Evolutionary conservation across 2,329 filamentous ascomycete species (phyloP).

Genomic region (Tolypocladium paradoxum): DNA sequence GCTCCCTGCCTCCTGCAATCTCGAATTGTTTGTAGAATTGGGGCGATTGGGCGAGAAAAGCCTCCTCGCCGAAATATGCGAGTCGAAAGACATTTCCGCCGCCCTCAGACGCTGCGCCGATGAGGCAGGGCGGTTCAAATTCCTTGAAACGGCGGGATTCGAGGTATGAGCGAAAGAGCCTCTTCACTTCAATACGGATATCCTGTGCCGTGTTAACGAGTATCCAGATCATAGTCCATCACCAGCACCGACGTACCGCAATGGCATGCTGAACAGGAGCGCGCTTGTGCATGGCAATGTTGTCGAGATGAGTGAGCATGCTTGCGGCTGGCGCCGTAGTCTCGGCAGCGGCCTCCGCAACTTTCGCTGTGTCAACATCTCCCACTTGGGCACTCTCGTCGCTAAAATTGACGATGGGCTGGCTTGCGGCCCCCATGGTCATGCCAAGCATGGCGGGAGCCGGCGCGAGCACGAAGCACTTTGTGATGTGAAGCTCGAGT

Average conservation of each 20-base stretch:
- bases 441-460: slow-evolving; percentile 47
- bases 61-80: slow-evolving; percentile 78
- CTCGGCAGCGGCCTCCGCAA: slow-evolving; percentile 29
- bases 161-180: slow-evolving; percentile 72
- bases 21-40: slow-evolving; percentile 85
- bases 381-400: slow-evolving; percentile 37
- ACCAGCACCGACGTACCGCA: too few species aligned
- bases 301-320: slow-evolving; percentile 77
- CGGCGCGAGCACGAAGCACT: slow-evolving; percentile 66
- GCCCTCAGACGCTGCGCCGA: slow-evolving; percentile 84
- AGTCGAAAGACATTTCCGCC: slow-evolving; percentile 86
- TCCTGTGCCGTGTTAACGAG: too few species aligned
- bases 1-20: slow-evolving; percentile 67
- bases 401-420: slow-evolving; percentile 45
- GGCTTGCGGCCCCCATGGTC: slow-evolving; percentile 44
- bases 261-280: slow-evolving; percentile 87
- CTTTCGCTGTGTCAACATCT: slow-evolving; percentile 31
- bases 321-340: slow-evolving; percentile 58
- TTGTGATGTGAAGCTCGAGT: slow-evolving; percentile 79
- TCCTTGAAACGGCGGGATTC: slow-evolving; percentile 63
- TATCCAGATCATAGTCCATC: too few species aligned
- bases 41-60: slow-evolving; percentile 69
- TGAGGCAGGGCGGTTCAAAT: slow-evolving; percentile 83
- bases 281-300: slow-evolving; percentile 85
- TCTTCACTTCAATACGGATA: slow-evolving; percentile 45